Conservation (phyloP, 2,329 filamentous ascomycete species). For the Penicillium vulpinum region DNA sequence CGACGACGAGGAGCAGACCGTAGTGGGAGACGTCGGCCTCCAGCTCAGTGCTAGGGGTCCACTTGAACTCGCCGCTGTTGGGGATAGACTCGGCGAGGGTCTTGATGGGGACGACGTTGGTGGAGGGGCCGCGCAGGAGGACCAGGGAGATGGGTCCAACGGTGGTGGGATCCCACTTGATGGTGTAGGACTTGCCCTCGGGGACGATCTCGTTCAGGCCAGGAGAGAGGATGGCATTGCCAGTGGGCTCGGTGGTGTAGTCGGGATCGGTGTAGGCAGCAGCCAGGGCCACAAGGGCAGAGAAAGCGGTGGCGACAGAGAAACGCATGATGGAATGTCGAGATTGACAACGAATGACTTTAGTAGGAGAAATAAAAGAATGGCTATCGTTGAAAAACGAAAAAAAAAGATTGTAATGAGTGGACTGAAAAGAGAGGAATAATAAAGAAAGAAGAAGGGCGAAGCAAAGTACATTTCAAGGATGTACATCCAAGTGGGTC, state of each 20-base stretch:
- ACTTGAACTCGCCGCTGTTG: conserved; percentile 58
- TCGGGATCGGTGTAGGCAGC: conserved; percentile 41
- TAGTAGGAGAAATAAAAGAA: conserved; percentile 20
- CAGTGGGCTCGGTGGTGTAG: conserved; percentile 39
- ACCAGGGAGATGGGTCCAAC: conserved; percentile 53
- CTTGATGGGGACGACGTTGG: conserved; percentile 54
- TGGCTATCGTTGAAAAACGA: conserved; percentile 13
- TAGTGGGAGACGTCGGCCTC: conserved; percentile 54
- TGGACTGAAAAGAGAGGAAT: conserved; percentile 21
- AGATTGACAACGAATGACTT: conserved; percentile 29
- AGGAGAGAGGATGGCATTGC: conserved; percentile 58
- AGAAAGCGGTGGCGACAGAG: conserved; percentile 36
- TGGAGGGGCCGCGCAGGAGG: conserved; percentile 60
- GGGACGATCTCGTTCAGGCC: conserved; percentile 55
- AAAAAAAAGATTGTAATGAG: conserved; percentile 20
- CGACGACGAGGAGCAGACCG: conserved; percentile 62
- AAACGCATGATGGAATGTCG: conserved; percentile 38
- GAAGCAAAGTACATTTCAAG: conserved; percentile 16
- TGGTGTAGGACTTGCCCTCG: conserved; percentile 57
- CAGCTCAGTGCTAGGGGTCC: conserved; percentile 55
- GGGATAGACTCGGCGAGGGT: conserved; percentile 54
- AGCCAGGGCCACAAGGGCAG: conserved; percentile 41
- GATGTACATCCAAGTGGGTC: not conserved
- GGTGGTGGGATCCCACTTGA: conserved; percentile 56
- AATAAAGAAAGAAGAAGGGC: conserved; percentile 9